phyloP scores from a whole-genome alignment of 805 yeast genomes.

The Candida boleticola region DNA sequence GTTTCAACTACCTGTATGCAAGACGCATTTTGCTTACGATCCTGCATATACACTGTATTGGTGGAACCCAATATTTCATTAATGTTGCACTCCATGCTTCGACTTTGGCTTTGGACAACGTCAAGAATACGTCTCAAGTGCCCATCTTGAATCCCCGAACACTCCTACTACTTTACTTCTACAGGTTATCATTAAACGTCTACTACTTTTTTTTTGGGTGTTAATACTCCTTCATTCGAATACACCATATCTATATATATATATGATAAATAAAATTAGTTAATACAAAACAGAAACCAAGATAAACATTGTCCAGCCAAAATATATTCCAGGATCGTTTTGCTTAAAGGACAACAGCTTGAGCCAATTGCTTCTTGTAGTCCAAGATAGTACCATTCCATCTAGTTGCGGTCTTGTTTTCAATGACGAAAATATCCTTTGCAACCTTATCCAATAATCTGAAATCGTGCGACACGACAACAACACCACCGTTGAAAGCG shows the following conservation, averaged over 20 bases:
- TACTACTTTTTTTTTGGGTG: not conserved
- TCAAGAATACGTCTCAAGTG: too few species aligned
- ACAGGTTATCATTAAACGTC: too few species aligned
- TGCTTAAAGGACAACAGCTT: conserved; percentile 66
- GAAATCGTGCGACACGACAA: conserved; percentile 98
- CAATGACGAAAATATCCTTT: conserved; percentile 94
- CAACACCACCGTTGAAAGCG: conserved; percentile 95
- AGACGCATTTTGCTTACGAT: too few species aligned
- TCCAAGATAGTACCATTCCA: conserved; percentile 92
- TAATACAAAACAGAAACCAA: conserved; percentile 1
- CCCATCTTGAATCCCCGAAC: too few species aligned
- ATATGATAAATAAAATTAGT: conserved; percentile 3
- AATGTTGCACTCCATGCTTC: too few species aligned
- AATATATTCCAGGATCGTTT: not conserved
- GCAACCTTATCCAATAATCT: conserved; percentile 96
- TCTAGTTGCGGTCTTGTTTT: conserved; percentile 90
- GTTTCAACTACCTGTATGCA: too few species aligned
- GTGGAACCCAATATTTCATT: too few species aligned
- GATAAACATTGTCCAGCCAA: not conserved
- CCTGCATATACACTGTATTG: too few species aligned
- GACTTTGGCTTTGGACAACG: too few species aligned
- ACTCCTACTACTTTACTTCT: too few species aligned
- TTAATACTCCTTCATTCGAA: not conserved
- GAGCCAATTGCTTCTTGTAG: conserved; percentile 93
- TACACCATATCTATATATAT: not conserved